Base-by-base conservation (phyloP, 495 filamentous ascomycete species). In the Pyronema omphalodes region DNA sequence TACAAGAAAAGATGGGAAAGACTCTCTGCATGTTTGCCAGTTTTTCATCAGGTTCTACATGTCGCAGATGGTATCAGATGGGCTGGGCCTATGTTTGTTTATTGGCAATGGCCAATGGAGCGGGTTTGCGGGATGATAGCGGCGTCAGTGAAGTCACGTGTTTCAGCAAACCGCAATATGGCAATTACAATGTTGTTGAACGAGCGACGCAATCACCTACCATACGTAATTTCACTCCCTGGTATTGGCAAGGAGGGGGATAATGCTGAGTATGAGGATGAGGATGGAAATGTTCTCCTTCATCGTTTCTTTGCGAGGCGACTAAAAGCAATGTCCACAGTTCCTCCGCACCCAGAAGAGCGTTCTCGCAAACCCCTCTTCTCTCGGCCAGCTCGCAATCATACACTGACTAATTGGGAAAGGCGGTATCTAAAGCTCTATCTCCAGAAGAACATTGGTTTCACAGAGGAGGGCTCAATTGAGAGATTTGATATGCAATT, bases 51-150 rank as follows among this genome's bases (percentile, higher is more conserved):
- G 15, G 11, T 57, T 1, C 8, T 45, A 4, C 54, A 59, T 35
- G 57, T 59, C 0, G 47, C 57, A 3, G 14, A 57, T 7, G 46
- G 17, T 1, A n/a, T 59, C 5, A 12, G n/a, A 0, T 56, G 18
- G 37, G 19, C 44, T 40, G 54, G 57, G 0, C 54, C 57, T 2
- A 52, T 53, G 47, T 49, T 39, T 33, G 46, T 53, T 6, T 57
- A 59, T 14, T 53, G 39, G 1, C 49, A 59, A 37, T 59, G 57
- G 57, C 12, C 19, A 1, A 57, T 57, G 44, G 57, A 59, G 18
- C n/a, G 50, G 0, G 7, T 54, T 3, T 59, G 57, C 39, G 50
- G 57, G 0, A 59, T 44, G n/a, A 14, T 59, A 6, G 47, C 54
- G 18, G n/a, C 33, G 0, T 52, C 33, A 5, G 54, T 49, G 1